Evolutionary conservation across 1,284 basidiomycete species (phyloP).

Genomic region (Crucibulum parvulum): DNA sequence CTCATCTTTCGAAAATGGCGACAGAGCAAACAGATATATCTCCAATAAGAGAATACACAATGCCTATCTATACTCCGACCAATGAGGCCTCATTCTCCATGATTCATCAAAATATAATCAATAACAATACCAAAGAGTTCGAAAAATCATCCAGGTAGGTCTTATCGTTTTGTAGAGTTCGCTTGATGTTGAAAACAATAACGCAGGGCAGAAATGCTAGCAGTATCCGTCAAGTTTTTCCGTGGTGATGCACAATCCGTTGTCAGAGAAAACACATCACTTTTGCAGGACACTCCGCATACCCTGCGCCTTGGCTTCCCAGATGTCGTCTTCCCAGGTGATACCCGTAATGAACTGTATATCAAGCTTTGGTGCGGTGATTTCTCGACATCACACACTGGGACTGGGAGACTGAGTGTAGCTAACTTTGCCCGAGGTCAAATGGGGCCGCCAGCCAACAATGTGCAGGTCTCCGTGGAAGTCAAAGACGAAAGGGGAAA

Average conservation of each 20-base stretch:
- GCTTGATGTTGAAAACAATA: constrained; percentile 5
- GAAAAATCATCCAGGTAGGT: constrained; percentile 83
- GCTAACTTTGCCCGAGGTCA: constrained; percentile 65
- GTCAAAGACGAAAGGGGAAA: constrained; percentile 82
- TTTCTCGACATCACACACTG: constrained; percentile 65
- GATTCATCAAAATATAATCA: constrained; percentile 95
- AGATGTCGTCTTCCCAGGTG: constrained; percentile 94
- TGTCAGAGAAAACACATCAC: constrained; percentile 84
- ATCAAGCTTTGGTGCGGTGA: constrained; percentile 93
- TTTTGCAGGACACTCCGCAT: constrained; percentile 85
- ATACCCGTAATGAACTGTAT: constrained; percentile 93
- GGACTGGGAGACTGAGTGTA: constrained; percentile 64
- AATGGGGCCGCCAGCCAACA: constrained; percentile 62
- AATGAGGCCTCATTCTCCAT: constrained; percentile 91
- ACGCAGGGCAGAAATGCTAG: constrained; percentile 81
- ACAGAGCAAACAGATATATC: constrained; percentile 68
- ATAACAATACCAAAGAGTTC: constrained; percentile 80
- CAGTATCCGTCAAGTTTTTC: constrained; percentile 91
- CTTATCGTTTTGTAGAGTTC: background rate
- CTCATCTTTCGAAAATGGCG: constrained; percentile 74
- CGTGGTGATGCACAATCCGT: constrained; percentile 82
- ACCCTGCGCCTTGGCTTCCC: constrained; percentile 95
- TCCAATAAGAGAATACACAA: constrained; percentile 76
- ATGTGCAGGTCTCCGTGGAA: constrained; percentile 92
- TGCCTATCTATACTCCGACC: constrained; percentile 89